Evolutionary conservation across 2,329 filamentous ascomycete genomes (phyloP).

Genomic region (Fonsecaea pedrosoi): DNA sequence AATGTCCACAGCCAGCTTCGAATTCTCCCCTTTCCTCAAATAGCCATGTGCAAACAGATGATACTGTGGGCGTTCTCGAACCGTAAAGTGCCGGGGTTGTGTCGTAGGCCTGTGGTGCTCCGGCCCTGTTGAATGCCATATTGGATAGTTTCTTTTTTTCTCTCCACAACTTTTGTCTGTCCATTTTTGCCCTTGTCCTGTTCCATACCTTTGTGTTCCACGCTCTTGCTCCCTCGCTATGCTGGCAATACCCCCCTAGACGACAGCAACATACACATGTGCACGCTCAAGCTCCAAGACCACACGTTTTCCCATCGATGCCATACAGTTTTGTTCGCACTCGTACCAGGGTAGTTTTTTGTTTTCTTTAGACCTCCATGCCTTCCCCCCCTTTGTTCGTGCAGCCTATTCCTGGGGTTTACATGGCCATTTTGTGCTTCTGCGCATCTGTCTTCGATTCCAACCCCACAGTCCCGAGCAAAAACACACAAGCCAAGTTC

Average conservation of each 20-base stretch:
- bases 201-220: constrained; percentile 22
- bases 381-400: constrained; percentile 21
- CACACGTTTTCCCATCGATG: constrained; percentile 17
- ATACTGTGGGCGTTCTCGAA: constrained; percentile 5
- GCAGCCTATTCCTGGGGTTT: constrained; percentile 13
- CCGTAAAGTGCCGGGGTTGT: constrained; percentile 5
- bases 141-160: constrained; percentile 1
- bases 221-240: constrained; percentile 34
- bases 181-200: constrained; percentile 11
- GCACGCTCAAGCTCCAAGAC: not conserved
- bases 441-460: constrained; percentile 12
- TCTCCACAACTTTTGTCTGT: constrained; percentile 20
- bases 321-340: constrained; percentile 24
- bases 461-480: constrained; percentile 21
- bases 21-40: constrained; percentile 7
- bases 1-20: constrained; percentile 5
- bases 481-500: constrained; percentile 34
- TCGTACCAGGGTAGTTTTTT: constrained; percentile 32
- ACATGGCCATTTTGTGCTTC: constrained; percentile 13
- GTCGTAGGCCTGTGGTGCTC: not conserved
- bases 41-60: constrained; percentile 11
- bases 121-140: constrained; percentile 20
- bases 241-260: constrained; percentile 35
- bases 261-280: constrained; percentile 22
- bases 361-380: constrained; percentile 34